Conservation (phyloP, 2,329 filamentous ascomycete species). For the Emmonsiellopsis sp. region DNA sequence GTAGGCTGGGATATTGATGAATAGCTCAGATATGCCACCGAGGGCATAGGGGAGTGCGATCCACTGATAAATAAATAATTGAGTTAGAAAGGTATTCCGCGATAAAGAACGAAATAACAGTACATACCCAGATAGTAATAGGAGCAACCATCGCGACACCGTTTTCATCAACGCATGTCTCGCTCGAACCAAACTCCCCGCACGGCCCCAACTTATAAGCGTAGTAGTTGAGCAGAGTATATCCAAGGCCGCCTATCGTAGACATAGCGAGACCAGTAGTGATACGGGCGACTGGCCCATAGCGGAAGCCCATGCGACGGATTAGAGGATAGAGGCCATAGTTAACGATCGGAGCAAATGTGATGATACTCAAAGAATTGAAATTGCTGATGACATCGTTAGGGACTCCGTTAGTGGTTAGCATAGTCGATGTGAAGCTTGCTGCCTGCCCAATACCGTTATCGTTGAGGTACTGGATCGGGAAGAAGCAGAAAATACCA, state of each 20-base stretch:
- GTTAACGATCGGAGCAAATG: slow-evolving; percentile 39
- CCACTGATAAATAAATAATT: slow-evolving; percentile 13
- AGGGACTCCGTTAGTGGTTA: slow-evolving; percentile 42
- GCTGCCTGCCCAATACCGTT: slow-evolving; percentile 44
- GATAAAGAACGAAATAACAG: no score
- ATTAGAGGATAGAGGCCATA: slow-evolving; percentile 41
- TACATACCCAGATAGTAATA: slow-evolving; percentile 29
- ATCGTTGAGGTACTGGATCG: slow-evolving; percentile 31
- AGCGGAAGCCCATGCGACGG: slow-evolving; percentile 33
- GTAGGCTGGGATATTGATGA: slow-evolving; percentile 38
- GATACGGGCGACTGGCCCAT: slow-evolving; percentile 43
- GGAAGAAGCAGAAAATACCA: slow-evolving; percentile 30
- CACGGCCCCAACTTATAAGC: slow-evolving; percentile 41
- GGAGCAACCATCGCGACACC: slow-evolving; percentile 23
- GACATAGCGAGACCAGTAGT: slow-evolving; percentile 45
- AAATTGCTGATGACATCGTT: slow-evolving; percentile 45
- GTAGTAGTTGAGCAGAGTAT: slow-evolving; percentile 35
- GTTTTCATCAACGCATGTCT: slow-evolving; percentile 13
- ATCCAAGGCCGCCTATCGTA: slow-evolving; percentile 32
- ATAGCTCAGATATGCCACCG: slow-evolving; percentile 30
- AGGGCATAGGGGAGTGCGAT: slow-evolving; percentile 32
- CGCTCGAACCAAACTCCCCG: slow-evolving; percentile 32
- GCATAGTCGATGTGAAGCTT: slow-evolving; percentile 40
- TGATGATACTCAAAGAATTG: slow-evolving; percentile 43
- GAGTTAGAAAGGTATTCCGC: no score